Conservation (phyloP, 345 rosid genomes). For the Carallia brachiata region DNA sequence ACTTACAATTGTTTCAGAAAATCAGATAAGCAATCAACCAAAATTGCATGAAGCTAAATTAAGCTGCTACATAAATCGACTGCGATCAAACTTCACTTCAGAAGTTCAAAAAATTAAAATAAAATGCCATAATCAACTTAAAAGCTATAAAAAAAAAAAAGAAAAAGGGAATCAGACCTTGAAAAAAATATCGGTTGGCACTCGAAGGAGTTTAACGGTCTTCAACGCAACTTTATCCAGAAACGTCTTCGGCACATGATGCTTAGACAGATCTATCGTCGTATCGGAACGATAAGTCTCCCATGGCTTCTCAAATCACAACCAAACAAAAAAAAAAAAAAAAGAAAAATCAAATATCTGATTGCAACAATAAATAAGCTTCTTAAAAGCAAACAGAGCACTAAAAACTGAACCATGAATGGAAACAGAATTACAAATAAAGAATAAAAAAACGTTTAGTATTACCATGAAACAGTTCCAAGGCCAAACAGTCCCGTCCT, state of each 20-base stretch:
- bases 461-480: slow-evolving; percentile 79
- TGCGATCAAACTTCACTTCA: no score
- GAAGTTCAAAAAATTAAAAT: no score
- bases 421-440: not conserved
- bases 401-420: no score
- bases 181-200: slow-evolving; percentile 72
- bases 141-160: no score
- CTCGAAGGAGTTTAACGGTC: slow-evolving; percentile 58
- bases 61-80: no score
- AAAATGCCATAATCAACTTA: no score
- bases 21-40: no score
- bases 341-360: not conserved
- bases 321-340: not conserved
- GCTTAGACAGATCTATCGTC: slow-evolving; percentile 69
- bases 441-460: not conserved
- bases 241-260: slow-evolving; percentile 55
- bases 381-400: no score
- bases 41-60: no score
- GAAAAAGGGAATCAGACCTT: slow-evolving; percentile 38
- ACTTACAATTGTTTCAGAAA: no score
- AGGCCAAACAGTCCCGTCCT: slow-evolving; percentile 72
- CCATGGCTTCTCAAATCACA: slow-evolving; percentile 58
- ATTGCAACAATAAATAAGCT: not conserved
- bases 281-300: slow-evolving; percentile 52
- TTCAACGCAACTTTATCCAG: slow-evolving; percentile 63